phyloP scores from a whole-genome alignment of 306 rosid genomes.

The Dalbergia cultrata region DNA sequence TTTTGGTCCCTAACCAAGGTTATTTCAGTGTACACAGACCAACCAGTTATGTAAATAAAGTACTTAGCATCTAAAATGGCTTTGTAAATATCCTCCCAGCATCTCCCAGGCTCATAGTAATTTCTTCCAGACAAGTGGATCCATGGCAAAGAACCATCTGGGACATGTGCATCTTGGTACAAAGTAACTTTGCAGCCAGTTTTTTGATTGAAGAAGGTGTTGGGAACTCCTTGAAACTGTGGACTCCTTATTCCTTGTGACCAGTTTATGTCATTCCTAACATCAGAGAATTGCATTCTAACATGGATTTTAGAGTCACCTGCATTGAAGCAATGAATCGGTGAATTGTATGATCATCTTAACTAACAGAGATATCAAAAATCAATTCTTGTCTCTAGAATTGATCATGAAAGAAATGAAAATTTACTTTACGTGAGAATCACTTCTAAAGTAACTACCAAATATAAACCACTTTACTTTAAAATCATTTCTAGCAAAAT shows the following conservation, averaged over 20 bases:
- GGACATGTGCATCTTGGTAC: constrained; percentile 87
- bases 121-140: constrained; percentile 34
- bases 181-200: constrained; percentile 69
- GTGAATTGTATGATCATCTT: neutral
- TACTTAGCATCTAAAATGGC: constrained; percentile 69
- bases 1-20: constrained; percentile 64
- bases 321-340: neutral
- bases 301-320: constrained; percentile 66
- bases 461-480: too few species aligned
- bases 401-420: too few species aligned
- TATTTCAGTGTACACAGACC: constrained; percentile 78
- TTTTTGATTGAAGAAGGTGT: constrained; percentile 68
- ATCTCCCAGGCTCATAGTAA: constrained; percentile 48
- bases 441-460: too few species aligned
- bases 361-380: neutral
- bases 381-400: too few species aligned
- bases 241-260: constrained; percentile 63
- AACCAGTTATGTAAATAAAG: constrained; percentile 82
- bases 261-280: constrained; percentile 59
- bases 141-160: constrained; percentile 26
- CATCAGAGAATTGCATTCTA: constrained; percentile 54
- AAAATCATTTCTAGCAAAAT: too few species aligned
- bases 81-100: constrained; percentile 86
- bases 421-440: too few species aligned
- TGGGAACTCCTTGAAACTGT: constrained; percentile 66